Percentiles rank a stretch among this genome's conserved stretches.
Conservation (phyloP, 305 asterid species). For the Ajuga reptans region DNA sequence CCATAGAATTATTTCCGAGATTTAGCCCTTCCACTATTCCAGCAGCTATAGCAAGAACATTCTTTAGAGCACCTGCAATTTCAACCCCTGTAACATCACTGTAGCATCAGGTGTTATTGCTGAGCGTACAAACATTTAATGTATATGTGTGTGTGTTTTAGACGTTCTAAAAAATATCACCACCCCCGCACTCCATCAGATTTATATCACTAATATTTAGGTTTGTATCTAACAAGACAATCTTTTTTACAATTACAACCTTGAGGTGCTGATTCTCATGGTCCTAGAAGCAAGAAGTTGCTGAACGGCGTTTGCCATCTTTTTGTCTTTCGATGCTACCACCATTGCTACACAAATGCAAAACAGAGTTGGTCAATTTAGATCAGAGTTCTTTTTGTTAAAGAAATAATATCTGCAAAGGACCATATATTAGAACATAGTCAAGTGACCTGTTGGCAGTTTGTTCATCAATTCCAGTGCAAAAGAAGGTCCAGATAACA, state of each 20-base stretch:
- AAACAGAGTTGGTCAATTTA: background rate
- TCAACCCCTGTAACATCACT: slow-evolving; percentile 97
- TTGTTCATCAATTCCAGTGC: slow-evolving; percentile 80
- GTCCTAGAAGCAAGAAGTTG: slow-evolving; percentile 76
- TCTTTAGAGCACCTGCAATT: slow-evolving; percentile 92
- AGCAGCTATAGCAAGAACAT: slow-evolving; percentile 91
- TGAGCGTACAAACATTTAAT: slow-evolving; percentile 17
- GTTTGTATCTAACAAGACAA: background rate
- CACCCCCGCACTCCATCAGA: background rate
- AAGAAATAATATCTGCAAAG: background rate
- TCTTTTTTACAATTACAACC: slow-evolving; percentile 32
- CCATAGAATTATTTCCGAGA: slow-evolving; percentile 91
- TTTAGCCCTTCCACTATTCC: slow-evolving; percentile 88
- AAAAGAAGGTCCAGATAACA: slow-evolving; percentile 86
- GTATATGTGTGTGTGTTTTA: background rate
- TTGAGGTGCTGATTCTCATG: slow-evolving; percentile 81
- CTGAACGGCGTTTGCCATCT: slow-evolving; percentile 72
- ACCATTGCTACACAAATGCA: slow-evolving; percentile 56
- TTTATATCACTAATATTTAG: background rate
- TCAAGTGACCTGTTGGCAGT: slow-evolving; percentile 70
- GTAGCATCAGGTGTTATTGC: slow-evolving; percentile 62
- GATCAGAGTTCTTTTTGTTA: background rate
- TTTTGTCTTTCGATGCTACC: slow-evolving; percentile 85
- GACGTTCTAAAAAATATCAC: background rate
- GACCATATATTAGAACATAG: slow-evolving; percentile 13